Evolutionary conservation across 345 rosid genomes (phyloP).

Genomic region (Hypericum androsaemum): DNA sequence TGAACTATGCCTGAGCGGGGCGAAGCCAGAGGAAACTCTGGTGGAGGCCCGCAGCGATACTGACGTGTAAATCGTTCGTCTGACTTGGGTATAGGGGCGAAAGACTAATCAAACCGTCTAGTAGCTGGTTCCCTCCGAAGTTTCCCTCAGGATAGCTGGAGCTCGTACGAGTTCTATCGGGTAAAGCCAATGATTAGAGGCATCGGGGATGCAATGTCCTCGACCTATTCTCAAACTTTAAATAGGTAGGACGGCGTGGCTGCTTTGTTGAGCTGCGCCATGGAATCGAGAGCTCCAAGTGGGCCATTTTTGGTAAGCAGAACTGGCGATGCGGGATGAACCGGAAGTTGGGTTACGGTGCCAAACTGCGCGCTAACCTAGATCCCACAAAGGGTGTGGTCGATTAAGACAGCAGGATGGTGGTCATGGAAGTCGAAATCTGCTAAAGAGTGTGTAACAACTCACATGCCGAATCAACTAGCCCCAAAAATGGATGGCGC

Average conservation of each 20-base stretch:
- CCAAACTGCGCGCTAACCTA: neutral
- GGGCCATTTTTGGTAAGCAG: conserved; percentile 5
- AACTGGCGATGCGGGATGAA: no score
- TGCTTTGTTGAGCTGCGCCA: neutral
- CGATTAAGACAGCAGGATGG: conserved; percentile 2
- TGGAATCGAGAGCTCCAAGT: conserved; percentile 3
- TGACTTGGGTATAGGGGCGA: neutral
- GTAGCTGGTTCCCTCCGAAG: conserved; percentile 2
- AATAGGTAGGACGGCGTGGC: neutral
- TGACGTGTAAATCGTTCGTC: neutral
- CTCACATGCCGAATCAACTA: neutral
- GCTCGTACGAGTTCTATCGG: neutral
- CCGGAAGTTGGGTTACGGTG: neutral
- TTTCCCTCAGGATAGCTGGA: neutral
- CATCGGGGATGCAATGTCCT: neutral
- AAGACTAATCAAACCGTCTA: neutral
- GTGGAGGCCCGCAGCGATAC: neutral
- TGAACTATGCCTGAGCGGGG: conserved; percentile 2
- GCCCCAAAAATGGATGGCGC: no score
- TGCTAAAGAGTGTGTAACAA: neutral
- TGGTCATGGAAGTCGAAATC: conserved; percentile 3
- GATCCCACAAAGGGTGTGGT: neutral
- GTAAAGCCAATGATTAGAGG: conserved; percentile 2
- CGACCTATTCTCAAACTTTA: conserved; percentile 1
- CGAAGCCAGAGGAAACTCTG: conserved; percentile 1